Evolutionary conservation across 1,139 yeast species (phyloP).

Genomic region (Nakaseomyces nivariensis): DNA sequence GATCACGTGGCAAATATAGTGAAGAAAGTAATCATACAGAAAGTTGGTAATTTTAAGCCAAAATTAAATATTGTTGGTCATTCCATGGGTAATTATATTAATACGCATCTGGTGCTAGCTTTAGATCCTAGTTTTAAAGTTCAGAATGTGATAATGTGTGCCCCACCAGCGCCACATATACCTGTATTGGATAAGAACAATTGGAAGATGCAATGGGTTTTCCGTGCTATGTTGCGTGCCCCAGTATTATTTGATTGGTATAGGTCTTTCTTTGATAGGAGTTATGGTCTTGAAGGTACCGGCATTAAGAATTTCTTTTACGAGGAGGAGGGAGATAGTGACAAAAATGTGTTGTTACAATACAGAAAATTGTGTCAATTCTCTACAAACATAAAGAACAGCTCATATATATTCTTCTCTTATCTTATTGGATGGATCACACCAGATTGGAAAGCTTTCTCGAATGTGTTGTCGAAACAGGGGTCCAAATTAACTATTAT

Average conservation of each 20-base stretch:
- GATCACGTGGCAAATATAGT: slow-evolving; percentile 11
- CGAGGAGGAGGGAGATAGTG: slow-evolving; percentile 6
- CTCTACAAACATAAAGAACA: slow-evolving; percentile 22
- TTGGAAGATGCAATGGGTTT: slow-evolving; percentile 9
- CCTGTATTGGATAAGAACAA: slow-evolving; percentile 11
- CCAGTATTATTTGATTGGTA: slow-evolving; percentile 24
- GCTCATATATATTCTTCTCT: slow-evolving; percentile 21
- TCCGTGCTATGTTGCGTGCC: slow-evolving; percentile 11
- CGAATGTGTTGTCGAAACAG: background rate
- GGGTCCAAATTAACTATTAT: slow-evolving; percentile 8
- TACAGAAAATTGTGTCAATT: slow-evolving; percentile 25
- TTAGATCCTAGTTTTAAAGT: slow-evolving; percentile 6
- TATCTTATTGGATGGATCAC: slow-evolving; percentile 27
- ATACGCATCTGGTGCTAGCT: slow-evolving; percentile 13
- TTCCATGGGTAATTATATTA: slow-evolving; percentile 26
- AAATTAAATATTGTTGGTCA: slow-evolving; percentile 20
- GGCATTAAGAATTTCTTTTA: slow-evolving; percentile 24
- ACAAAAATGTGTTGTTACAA: slow-evolving; percentile 2
- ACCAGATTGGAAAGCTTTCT: slow-evolving; percentile 16
- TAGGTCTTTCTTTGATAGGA: slow-evolving; percentile 24
- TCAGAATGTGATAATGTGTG: slow-evolving; percentile 11
- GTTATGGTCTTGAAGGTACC: slow-evolving; percentile 24
- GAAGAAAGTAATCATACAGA: background rate
- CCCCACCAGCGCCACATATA: slow-evolving; percentile 22
- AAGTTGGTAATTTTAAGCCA: background rate